Percentiles rank a stretch among this genome's conserved stretches.
These are phyloP conservation scores for Candida ortonii DNA, from an alignment of 805 yeast species.

Conservation along the genomic window DNA sequence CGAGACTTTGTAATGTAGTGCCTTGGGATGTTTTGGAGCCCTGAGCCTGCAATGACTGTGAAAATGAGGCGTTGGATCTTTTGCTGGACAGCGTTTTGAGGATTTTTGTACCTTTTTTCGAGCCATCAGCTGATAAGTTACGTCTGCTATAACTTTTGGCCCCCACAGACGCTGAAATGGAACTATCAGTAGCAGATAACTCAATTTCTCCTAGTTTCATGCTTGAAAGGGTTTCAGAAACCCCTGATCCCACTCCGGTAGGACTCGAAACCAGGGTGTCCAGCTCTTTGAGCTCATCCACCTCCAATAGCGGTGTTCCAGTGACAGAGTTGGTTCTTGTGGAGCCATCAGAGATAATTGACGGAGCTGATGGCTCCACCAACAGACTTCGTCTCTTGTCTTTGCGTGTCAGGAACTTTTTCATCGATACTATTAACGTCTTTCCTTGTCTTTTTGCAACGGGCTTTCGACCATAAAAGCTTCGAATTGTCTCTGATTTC, in stretches of 20 bases:
- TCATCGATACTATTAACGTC: conserved; percentile 22
- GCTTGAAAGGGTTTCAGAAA: conserved; percentile 1
- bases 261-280: conserved; percentile 2
- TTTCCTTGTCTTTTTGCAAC: too few relatives aligned
- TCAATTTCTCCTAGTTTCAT: conserved; percentile 5
- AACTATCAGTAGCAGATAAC: conserved; percentile 3
- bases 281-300: conserved; percentile 8
- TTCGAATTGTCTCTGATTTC: too few relatives aligned
- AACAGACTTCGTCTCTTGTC: conserved; percentile 25
- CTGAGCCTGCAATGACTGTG: conserved; percentile 3
- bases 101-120: conserved; percentile 11
- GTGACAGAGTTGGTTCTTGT: conserved; percentile 2
- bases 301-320: conserved; percentile 9
- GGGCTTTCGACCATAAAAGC: too few relatives aligned
- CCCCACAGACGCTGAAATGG: background rate
- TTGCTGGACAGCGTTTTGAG: conserved; percentile 20
- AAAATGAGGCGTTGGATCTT: conserved; percentile 17
- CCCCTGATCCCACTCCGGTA: conserved; percentile 2
- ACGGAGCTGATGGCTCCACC: conserved; percentile 7
- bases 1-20: conserved; percentile 15
- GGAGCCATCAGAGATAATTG: conserved; percentile 4
- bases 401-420: conserved; percentile 34
- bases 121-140: conserved; percentile 5
- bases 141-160: conserved; percentile 2
- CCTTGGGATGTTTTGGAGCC: background rate